A percentile compares a stretch with the other conserved stretches of the same genome.
Conservation (phyloP, 2,329 filamentous ascomycete species). For the Phaeosphaeria sp. region DNA sequence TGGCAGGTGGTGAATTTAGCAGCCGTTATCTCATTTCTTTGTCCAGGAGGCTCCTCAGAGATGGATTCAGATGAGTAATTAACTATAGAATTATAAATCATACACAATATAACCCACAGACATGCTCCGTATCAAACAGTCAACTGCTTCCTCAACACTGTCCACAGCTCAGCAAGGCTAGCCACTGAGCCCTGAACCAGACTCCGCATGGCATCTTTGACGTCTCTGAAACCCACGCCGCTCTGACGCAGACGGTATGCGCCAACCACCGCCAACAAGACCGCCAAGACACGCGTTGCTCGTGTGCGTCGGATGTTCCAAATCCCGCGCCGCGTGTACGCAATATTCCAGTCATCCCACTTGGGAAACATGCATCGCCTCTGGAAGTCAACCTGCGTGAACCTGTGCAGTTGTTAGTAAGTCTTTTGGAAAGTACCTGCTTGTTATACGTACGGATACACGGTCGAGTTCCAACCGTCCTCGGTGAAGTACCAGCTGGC, state of each 20-base stretch:
- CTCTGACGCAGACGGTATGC: constrained; percentile 32
- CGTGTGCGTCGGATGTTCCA: constrained; percentile 34
- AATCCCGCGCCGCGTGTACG: constrained; percentile 58
- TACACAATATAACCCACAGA: not conserved
- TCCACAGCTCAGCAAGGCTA: constrained; percentile 10
- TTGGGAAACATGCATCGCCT: constrained; percentile 60
- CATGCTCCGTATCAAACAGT: not conserved
- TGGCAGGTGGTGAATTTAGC: not conserved
- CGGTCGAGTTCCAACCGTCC: constrained; percentile 82
- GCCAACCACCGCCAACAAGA: constrained; percentile 29
- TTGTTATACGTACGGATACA: constrained; percentile 54
- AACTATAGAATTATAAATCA: not conserved
- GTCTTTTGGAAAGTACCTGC: not conserved
- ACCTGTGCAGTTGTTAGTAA: constrained; percentile 40
- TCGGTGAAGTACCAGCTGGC: constrained; percentile 73
- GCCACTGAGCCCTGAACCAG: constrained; percentile 16
- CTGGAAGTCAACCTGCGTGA: constrained; percentile 60
- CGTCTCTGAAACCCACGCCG: constrained; percentile 30
- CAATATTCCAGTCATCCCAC: constrained; percentile 62
- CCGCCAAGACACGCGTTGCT: constrained; percentile 22
- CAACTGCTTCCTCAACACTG: constrained; percentile 7
- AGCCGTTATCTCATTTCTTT: not conserved
- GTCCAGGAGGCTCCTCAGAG: not conserved
- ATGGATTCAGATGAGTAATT: not conserved
- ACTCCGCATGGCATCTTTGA: constrained; percentile 17